phyloP scores from a whole-genome alignment of 345 rosid species.

The Crucihimalaya himalaica region DNA sequence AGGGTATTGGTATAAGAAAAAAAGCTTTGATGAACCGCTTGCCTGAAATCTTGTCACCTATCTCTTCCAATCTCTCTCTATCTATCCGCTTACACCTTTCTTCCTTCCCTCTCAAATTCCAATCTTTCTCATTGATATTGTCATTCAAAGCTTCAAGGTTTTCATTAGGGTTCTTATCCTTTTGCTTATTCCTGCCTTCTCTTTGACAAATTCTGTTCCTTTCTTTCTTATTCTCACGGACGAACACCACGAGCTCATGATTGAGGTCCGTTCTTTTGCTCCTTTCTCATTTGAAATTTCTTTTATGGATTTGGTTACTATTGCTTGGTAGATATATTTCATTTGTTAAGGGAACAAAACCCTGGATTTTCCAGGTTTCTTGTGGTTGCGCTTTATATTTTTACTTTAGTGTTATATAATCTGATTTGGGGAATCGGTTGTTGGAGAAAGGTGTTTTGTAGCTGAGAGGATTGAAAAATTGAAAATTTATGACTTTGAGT shows the following conservation, averaged over 20 bases:
- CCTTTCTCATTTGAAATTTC: not conserved
- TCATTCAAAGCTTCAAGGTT: conserved; percentile 1
- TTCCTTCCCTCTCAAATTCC: conserved; percentile 4
- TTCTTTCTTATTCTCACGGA: not conserved
- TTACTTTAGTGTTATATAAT: not conserved
- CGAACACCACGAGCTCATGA: conserved; percentile 35
- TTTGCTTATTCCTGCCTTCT: not conserved
- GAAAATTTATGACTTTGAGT: conserved; percentile 3
- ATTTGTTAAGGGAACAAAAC: not conserved
- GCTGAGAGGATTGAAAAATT: not conserved
- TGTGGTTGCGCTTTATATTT: not conserved
- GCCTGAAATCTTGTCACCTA: conserved; percentile 25
- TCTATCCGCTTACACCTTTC: conserved; percentile 27
- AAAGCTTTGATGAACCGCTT: conserved; percentile 20
- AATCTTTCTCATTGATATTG: conserved; percentile 22
- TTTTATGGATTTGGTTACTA: not conserved
- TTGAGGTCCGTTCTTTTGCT: conserved; percentile 38
- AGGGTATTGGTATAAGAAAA: conserved; percentile 20
- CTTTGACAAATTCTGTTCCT: not conserved
- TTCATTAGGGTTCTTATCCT: conserved; percentile 3
- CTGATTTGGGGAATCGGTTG: not conserved
- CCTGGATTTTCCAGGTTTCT: not conserved
- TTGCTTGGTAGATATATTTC: not conserved
- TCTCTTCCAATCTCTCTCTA: conserved; percentile 30
- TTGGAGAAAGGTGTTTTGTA: not conserved